Percentiles rank a stretch among this genome's conserved stretches.
These are phyloP conservation scores for Globisporangium solare DNA, from an alignment of 352 stramenopile genomes.

Conservation along the genomic window DNA sequence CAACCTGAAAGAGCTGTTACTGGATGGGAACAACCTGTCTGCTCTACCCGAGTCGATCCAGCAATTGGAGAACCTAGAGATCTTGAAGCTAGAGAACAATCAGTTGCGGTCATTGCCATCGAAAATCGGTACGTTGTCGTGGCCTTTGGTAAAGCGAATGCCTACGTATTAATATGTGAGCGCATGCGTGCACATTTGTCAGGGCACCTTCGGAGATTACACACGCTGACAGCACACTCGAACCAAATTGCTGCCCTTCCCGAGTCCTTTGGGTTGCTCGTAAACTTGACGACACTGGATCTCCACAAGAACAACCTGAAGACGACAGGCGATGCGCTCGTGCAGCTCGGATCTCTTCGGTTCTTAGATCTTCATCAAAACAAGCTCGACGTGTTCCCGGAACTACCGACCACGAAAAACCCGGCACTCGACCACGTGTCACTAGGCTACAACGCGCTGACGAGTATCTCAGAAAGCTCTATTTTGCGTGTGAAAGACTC, in stretches of 20 bases:
- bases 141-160: too few species aligned
- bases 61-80: conserved; percentile 41
- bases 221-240: conserved; percentile 52
- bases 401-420: conserved; percentile 29
- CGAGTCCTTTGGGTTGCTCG: conserved; percentile 36
- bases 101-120: conserved; percentile 38
- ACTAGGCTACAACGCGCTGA: conserved; percentile 66
- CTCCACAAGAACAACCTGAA: conserved; percentile 68
- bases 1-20: conserved; percentile 54
- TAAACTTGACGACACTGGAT: conserved; percentile 48
- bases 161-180: not conserved
- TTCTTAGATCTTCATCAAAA: conserved; percentile 79
- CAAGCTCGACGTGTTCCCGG: conserved; percentile 53
- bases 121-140: conserved; percentile 34
- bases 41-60: conserved; percentile 48
- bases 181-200: not conserved
- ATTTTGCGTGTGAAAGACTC: conserved; percentile 53
- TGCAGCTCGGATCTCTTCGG: conserved; percentile 29
- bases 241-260: conserved; percentile 62
- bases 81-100: conserved; percentile 64
- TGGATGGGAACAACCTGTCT: conserved; percentile 66
- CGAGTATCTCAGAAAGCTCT: conserved; percentile 35
- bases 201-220: conserved; percentile 39
- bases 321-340: conserved; percentile 29
- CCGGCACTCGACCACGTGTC: conserved; percentile 63